Evolutionary conservation across 192 early-diverging fungal species (phyloP), one percentile per base, ranked within the genome.

Genomic region (Backusella macrospora): DNA sequence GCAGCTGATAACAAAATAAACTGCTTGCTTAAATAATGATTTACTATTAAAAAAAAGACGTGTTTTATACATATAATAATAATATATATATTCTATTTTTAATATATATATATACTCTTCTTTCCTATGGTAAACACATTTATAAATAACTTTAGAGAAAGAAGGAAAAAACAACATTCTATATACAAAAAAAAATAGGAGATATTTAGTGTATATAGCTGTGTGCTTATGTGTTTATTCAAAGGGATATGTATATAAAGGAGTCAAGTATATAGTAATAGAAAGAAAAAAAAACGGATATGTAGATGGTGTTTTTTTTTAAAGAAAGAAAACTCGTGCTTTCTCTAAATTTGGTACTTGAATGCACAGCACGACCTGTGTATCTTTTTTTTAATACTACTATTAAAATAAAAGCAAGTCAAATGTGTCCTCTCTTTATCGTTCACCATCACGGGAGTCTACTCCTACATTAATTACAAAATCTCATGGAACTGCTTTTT

Each of bases 1-100:
- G 49, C 49, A 52, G 49, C 49, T 21, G 49, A 52, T 52, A 52
- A 52, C 49, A 52, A 52, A 52, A 52, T 52, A 21, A 52, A 52
- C 49, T 52, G 49, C 49, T 52, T 52, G 49, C 3, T 52, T 52
- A 52, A 52, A 52, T 52, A 52, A 52, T 52, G 49, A 52, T 21
- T 21, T 21, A 23, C 8, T 52, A 52, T 52, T 52, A 52, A 52
- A 52, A 21, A 52, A 10, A 18, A 52, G n/a, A 9, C 18, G 29
- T 34, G 29, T 34, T 1, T n/a, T 9, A 52, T 52, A 18, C 49
- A 21, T 52, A 52, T 52, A 23, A 52, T 52, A 52, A 52, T 18
- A 48, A 21, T 9, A 52, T 18, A 34, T 1, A 34, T 0, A 34
- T 52, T 52, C 49, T 52, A 52, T 52, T 52, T 34, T 34, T 34